Base-by-base conservation (phyloP, 495 filamentous ascomycete genomes). In the Hypoxylon cercidicola region DNA sequence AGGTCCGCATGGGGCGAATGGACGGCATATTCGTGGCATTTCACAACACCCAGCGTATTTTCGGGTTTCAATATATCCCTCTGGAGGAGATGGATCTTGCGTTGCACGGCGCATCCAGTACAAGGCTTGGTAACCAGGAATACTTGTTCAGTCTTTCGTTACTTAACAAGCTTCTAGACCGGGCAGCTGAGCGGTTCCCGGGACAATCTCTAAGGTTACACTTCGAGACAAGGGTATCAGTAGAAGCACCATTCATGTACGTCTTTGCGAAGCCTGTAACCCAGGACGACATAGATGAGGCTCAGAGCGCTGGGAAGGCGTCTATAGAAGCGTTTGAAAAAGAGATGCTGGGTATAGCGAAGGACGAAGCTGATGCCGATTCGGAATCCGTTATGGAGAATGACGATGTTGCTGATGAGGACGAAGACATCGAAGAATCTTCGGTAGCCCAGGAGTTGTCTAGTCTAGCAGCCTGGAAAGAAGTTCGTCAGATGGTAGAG, bases 21-120 rank as follows among this genome's bases (percentile, higher is more conserved):
- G 93, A 98, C 64, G 95, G 95, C 49, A 97, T 98, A 48, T 98
- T 97, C 67, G 91, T 97, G n/a, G 96, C 96, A 11, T 98, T 88
- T 74, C 95, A 99, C 77, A 99, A 99, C 69, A 88, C 92, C 4
- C 84, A 96, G 73, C 87, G 92, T 32, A 96, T 99, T 41, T 99
- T 99, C 72, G 95, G 95, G 0, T 99, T 99, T 76, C 95, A 98
- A 74, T 99, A 99, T 70, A 80, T 99, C 53, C 86, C 87, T 55
- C 74, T 97, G 12, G 67, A 81, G 1, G 96, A 98, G 69, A 95
- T 99, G 90, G 95, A 99, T 73, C 72, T 79, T 12, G 82, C 90
- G 0, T 71, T 99, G 6, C 95, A 99, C 69, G 93, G 92, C 18
- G 86, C 88, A 53, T 62, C 64, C 3, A 79, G 90, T 64, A 82